Conservation (phyloP, 108 stramenopile genomes). For the Thalassiosira profunda region DNA sequence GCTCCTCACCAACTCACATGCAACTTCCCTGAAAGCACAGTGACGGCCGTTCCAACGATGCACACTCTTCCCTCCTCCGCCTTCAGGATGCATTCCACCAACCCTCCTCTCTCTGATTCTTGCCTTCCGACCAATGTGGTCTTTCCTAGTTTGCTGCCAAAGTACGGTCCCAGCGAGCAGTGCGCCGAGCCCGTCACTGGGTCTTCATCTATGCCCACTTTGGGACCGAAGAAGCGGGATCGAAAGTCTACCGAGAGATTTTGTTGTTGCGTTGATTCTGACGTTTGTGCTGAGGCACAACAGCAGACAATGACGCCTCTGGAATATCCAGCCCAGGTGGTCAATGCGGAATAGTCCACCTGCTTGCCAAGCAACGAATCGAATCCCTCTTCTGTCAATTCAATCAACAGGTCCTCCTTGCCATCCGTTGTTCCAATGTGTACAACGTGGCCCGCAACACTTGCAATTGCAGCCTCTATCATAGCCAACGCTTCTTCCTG, state of each 20-base stretch:
- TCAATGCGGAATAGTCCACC: slow-evolving; percentile 63
- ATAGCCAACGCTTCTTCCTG: slow-evolving; percentile 55
- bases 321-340: slow-evolving; percentile 66
- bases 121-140: slow-evolving; percentile 80
- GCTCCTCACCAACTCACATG: slow-evolving; percentile 28
- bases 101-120: slow-evolving; percentile 88
- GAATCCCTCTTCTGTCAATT: slow-evolving; percentile 71
- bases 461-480: slow-evolving; percentile 62
- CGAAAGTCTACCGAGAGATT: slow-evolving; percentile 65
- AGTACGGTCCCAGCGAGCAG: slow-evolving; percentile 94
- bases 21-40: slow-evolving; percentile 51
- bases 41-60: slow-evolving; percentile 70
- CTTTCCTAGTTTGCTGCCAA: slow-evolving; percentile 78
- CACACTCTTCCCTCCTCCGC: slow-evolving; percentile 51
- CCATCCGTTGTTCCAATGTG: slow-evolving; percentile 73
- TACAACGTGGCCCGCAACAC: slow-evolving; percentile 36
- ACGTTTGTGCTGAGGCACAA: not conserved
- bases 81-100: slow-evolving; percentile 75
- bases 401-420: slow-evolving; percentile 78
- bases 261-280: not conserved
- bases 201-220: slow-evolving; percentile 97
- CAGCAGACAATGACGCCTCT: slow-evolving; percentile 87
- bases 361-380: slow-evolving; percentile 42
- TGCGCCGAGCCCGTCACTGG: slow-evolving; percentile 98
- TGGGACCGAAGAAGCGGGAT: slow-evolving; percentile 96